These are phyloP conservation scores for Geranium incanum DNA, from an alignment of 441 rosid genomes.

Conservation along the genomic window DNA sequence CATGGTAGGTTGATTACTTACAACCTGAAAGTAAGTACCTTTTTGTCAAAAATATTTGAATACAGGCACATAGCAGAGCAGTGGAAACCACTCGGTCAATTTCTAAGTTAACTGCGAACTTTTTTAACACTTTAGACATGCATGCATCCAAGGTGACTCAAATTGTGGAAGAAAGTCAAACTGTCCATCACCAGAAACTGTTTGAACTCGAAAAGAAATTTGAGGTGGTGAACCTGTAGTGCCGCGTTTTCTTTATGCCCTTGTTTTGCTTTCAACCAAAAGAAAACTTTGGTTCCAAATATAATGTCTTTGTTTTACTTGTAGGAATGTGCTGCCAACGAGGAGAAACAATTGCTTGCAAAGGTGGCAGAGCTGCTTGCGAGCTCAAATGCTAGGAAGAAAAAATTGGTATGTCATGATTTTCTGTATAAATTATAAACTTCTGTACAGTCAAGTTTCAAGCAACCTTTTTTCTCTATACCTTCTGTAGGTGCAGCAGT, in stretches of 20 bases:
- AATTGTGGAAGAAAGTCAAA: constrained; percentile 6
- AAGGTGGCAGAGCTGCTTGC: constrained; percentile 22
- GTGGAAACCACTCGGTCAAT: constrained; percentile 11
- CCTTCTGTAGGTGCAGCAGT: constrained; percentile 62
- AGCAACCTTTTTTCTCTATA: constrained; percentile 12
- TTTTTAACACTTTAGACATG: background rate
- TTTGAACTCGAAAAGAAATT: constrained; percentile 8
- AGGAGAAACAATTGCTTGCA: constrained; percentile 19
- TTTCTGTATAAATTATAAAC: constrained; percentile 13
- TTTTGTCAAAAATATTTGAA: background rate
- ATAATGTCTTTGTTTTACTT: background rate
- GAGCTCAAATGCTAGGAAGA: constrained; percentile 20
- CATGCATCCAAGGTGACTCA: constrained; percentile 7
- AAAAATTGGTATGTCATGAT: constrained; percentile 15
- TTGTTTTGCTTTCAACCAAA: background rate
- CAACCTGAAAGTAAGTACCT: constrained; percentile 10
- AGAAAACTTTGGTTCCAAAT: background rate
- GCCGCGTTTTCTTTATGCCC: background rate
- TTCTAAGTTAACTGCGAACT: constrained; percentile 1
- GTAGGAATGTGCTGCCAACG: constrained; percentile 21
- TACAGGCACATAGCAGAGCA: constrained; percentile 8
- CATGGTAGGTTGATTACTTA: constrained; percentile 14
- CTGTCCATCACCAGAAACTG: constrained; percentile 5
- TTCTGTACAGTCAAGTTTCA: background rate
- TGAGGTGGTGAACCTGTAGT: background rate